A percentile compares a stretch with the other conserved stretches of the same genome.
phyloP scores from a whole-genome alignment of 2,329 filamentous ascomycete genomes.

The Diplodia mutila region DNA sequence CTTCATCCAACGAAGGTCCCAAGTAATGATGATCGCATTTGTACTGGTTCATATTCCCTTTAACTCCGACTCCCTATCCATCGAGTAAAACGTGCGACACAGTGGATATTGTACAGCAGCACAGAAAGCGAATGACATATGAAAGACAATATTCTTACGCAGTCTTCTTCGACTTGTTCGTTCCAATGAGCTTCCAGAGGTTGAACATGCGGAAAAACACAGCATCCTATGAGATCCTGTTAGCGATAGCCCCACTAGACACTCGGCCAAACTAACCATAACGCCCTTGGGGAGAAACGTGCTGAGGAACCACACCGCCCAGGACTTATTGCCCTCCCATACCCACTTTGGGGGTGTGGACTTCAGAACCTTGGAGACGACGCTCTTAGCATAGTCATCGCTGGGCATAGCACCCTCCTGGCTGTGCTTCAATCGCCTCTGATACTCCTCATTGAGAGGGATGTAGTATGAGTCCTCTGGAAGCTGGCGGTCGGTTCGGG shows the following conservation, averaged over 20 bases:
- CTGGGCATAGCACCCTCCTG: slow-evolving; percentile 58
- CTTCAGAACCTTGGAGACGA: slow-evolving; percentile 57
- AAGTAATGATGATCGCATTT: background rate
- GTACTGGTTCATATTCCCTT: background rate
- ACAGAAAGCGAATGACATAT: background rate
- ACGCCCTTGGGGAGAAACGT: slow-evolving; percentile 52
- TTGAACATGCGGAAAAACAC: slow-evolving; percentile 58
- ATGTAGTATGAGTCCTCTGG: slow-evolving; percentile 55
- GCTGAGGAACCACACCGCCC: slow-evolving; percentile 53
- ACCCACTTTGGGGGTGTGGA: slow-evolving; percentile 33
- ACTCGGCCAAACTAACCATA: slow-evolving; percentile 36
- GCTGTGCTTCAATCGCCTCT: slow-evolving; percentile 56
- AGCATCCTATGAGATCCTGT: slow-evolving; percentile 40
- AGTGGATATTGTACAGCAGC: too few species aligned
- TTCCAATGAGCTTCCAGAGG: slow-evolving; percentile 51
- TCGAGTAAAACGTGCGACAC: background rate
- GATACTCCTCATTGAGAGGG: slow-evolving; percentile 57
- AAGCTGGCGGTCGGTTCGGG: slow-evolving; percentile 55
- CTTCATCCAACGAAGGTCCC: background rate
- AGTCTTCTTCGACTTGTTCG: slow-evolving; percentile 40
- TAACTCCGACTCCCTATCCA: background rate
- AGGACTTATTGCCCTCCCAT: slow-evolving; percentile 44
- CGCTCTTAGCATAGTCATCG: slow-evolving; percentile 57
- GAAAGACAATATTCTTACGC: background rate
- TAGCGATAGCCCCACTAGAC: background rate